Percentiles rank a stretch among this genome's conserved stretches.
These are phyloP conservation scores for Aspergillus avenaceus DNA, from an alignment of 495 filamentous ascomycete species.

Conservation along the genomic window DNA sequence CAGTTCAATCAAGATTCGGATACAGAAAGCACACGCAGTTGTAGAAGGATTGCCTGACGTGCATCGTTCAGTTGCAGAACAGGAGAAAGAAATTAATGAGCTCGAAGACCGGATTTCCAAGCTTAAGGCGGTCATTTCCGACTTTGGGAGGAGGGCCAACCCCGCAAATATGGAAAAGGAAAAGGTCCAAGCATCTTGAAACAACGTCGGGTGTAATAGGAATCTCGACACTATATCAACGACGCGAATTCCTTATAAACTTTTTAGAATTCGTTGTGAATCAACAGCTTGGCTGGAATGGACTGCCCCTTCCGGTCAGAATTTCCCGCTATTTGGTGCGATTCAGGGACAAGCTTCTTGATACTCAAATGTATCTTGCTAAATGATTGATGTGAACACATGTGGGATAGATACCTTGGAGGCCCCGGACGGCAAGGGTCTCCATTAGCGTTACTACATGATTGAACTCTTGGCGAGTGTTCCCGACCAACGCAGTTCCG, in stretches of 20 bases:
- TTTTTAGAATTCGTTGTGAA: neutral
- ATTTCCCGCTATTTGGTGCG: neutral
- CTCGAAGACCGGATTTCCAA: constrained; percentile 62
- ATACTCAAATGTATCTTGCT: neutral
- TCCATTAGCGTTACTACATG: neutral
- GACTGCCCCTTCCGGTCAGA: neutral
- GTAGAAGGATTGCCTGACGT: constrained; percentile 72
- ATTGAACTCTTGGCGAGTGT: neutral
- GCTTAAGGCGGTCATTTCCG: constrained; percentile 52
- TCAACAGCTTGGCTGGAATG: neutral
- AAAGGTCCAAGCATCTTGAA: neutral
- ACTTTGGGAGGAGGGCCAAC: constrained; percentile 37
- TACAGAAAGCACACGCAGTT: constrained; percentile 69
- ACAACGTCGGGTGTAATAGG: neutral
- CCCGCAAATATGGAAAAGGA: constrained; percentile 11
- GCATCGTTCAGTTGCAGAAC: constrained; percentile 65
- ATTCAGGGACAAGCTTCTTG: neutral
- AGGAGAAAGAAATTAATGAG: constrained; percentile 73
- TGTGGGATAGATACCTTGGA: neutral
- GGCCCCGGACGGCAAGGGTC: neutral
- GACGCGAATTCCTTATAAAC: too few relatives aligned
- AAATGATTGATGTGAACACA: neutral
- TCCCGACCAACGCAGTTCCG: too few relatives aligned
- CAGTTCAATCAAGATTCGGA: constrained; percentile 69
- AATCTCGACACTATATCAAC: too few relatives aligned